Conservation (phyloP, 108 stramenopile genomes). For the Aurantiochytrium sp. region DNA sequence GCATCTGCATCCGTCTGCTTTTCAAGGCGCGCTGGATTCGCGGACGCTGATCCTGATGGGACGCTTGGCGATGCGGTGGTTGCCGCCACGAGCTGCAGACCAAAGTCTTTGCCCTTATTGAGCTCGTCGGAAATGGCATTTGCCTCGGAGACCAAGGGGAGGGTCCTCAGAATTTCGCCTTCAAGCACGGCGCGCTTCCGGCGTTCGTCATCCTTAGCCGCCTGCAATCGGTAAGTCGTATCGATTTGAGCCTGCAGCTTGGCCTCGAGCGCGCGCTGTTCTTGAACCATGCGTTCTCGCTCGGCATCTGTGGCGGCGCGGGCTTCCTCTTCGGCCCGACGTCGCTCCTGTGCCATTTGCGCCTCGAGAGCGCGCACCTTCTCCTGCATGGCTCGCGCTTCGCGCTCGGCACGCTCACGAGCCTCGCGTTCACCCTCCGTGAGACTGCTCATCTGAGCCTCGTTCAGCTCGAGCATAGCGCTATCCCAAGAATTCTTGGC, state of each 20-base stretch:
- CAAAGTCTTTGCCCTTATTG: slow-evolving; percentile 9
- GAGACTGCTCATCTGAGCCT: neutral
- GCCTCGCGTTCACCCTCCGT: neutral
- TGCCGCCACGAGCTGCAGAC: slow-evolving; percentile 19
- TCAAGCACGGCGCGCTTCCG: slow-evolving; percentile 24
- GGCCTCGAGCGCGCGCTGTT: slow-evolving; percentile 21
- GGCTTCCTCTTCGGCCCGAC: neutral
- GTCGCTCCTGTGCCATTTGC: slow-evolving; percentile 23
- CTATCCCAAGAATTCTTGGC: neutral
- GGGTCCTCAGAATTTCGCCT: slow-evolving; percentile 25
- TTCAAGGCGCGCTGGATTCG: neutral
- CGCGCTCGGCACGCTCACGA: neutral
- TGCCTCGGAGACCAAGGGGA: slow-evolving; percentile 33
- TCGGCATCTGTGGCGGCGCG: neutral
- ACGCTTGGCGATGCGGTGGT: neutral
- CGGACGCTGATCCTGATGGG: neutral
- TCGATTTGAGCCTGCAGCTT: slow-evolving; percentile 29
- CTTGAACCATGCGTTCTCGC: neutral
- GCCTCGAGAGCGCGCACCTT: slow-evolving; percentile 9
- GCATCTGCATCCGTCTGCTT: slow-evolving; percentile 7
- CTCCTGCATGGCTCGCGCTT: neutral
- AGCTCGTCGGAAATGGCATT: slow-evolving; percentile 32
- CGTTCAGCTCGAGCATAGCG: slow-evolving; percentile 27
- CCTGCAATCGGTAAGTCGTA: neutral
- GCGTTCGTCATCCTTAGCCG: slow-evolving; percentile 19